A percentile compares a stretch with the other conserved stretches of the same genome.
Conservation (phyloP, 2,329 filamentous ascomycete genomes). For the Aspergillus ochraceoroseus region DNA sequence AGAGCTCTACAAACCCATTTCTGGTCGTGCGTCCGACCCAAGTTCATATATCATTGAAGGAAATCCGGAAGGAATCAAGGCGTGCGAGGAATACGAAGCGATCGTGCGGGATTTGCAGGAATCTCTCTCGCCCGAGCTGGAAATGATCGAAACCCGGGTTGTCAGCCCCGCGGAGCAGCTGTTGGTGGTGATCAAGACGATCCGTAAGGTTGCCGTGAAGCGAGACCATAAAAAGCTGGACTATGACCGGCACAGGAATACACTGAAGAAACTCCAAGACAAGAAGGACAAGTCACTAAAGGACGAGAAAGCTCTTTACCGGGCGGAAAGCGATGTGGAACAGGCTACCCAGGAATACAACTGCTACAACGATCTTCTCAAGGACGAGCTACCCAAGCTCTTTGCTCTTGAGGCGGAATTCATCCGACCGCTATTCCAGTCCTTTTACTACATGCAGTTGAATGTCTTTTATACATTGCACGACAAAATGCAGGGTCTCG, state of each 20-base stretch:
- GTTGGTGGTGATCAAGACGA: constrained; percentile 89
- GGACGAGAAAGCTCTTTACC: constrained; percentile 96
- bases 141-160: constrained; percentile 92
- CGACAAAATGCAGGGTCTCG: constrained; percentile 94
- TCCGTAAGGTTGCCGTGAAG: constrained; percentile 82
- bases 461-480: constrained; percentile 99
- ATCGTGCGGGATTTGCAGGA: constrained; percentile 88
- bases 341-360: constrained; percentile 92
- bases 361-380: constrained; percentile 95
- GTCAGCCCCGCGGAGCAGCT: constrained; percentile 91
- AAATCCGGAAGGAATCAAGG: constrained; percentile 86
- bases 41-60: constrained; percentile 74
- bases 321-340: constrained; percentile 87
- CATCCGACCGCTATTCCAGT: constrained; percentile 94
- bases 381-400: constrained; percentile 89
- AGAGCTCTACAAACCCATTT: constrained; percentile 98
- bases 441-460: constrained; percentile 99
- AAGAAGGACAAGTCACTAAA: constrained; percentile 96
- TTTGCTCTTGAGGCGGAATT: constrained; percentile 89
- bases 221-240: constrained; percentile 97
- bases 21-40: constrained; percentile 89
- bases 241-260: constrained; percentile 78
- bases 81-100: constrained; percentile 92
- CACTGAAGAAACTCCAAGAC: constrained; percentile 89
- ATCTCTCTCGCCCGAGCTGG: constrained; percentile 81